These are phyloP conservation scores for Saccharomycopsis olivae DNA, from an alignment of 805 yeast genomes.

Conservation along the genomic window DNA sequence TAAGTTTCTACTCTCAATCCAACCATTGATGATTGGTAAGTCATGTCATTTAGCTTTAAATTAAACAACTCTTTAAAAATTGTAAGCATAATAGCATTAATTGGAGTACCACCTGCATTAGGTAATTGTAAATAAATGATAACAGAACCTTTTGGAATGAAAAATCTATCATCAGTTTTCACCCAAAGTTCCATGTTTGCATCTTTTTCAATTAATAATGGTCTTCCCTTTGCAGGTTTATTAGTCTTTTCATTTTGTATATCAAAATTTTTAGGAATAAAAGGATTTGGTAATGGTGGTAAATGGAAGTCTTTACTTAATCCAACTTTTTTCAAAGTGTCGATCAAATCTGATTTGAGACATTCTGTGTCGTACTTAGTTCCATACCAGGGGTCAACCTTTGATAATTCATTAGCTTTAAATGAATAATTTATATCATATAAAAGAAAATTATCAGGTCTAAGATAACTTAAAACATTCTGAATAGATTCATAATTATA, in stretches of 20 bases:
- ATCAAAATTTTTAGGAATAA: conserved; percentile 69
- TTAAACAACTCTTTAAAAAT: conserved; percentile 61
- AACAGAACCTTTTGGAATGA: conserved; percentile 78
- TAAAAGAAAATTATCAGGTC: conserved; percentile 49
- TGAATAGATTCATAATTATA: conserved; percentile 26
- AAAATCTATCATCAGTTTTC: conserved; percentile 81
- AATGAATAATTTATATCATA: conserved; percentile 43
- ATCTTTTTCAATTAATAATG: conserved; percentile 41
- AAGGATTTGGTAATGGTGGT: conserved; percentile 53
- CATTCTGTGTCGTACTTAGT: conserved; percentile 54
- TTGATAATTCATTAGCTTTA: conserved; percentile 34
- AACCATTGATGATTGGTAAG: conserved; percentile 79
- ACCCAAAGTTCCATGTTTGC: conserved; percentile 59
- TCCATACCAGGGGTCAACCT: conserved; percentile 80
- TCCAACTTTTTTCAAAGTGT: conserved; percentile 25
- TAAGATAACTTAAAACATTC: conserved; percentile 39
- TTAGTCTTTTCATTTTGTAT: conserved; percentile 33
- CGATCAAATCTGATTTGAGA: conserved; percentile 31
- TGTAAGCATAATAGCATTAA: conserved; percentile 45
- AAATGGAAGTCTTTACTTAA: conserved; percentile 32
- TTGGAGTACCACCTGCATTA: conserved; percentile 45
- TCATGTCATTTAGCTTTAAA: conserved; percentile 63
- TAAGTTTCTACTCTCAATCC: conserved; percentile 53
- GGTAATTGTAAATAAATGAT: conserved; percentile 59
- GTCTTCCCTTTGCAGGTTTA: conserved; percentile 39